These are phyloP conservation scores for Grosmannia huntii DNA, from an alignment of 2,329 filamentous ascomycete species.

Conservation along the genomic window DNA sequence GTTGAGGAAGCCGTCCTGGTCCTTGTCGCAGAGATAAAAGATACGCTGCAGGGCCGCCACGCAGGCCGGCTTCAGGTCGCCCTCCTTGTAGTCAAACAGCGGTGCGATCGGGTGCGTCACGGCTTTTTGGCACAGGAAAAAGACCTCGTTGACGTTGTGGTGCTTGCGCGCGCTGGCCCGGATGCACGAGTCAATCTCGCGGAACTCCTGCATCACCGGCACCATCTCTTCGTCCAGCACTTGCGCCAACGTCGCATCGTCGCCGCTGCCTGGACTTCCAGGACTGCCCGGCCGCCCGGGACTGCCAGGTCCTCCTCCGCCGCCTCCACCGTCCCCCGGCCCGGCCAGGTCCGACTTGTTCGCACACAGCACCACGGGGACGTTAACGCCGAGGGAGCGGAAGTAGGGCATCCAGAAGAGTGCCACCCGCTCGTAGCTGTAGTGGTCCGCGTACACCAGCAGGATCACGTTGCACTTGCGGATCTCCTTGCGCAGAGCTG, in stretches of 20 bases:
- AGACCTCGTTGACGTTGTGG: conserved; percentile 88
- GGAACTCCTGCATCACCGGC: conserved; percentile 95
- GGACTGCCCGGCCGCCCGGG: background rate
- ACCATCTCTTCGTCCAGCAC: conserved; percentile 96
- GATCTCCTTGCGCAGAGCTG: conserved; percentile 82
- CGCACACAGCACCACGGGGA: conserved; percentile 89
- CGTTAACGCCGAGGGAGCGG: conserved; percentile 92
- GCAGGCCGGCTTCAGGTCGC: conserved; percentile 73
- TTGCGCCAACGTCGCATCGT: conserved; percentile 61
- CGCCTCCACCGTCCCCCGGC: background rate
- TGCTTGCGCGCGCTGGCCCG: conserved; percentile 85
- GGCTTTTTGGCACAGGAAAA: conserved; percentile 96
- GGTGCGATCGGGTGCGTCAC: conserved; percentile 95
- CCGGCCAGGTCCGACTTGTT: conserved; percentile 84
- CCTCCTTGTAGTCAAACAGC: conserved; percentile 92
- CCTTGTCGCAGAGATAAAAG: conserved; percentile 92
- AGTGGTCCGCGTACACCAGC: conserved; percentile 94
- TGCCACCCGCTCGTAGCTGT: conserved; percentile 94
- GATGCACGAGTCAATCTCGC: conserved; percentile 97
- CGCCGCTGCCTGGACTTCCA: conserved; percentile 1
- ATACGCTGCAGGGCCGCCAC: conserved; percentile 77
- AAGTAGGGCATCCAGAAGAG: conserved; percentile 99
- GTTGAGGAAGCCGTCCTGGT: conserved; percentile 83
- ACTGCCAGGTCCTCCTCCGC: background rate
- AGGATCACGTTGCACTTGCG: conserved; percentile 95